Evolutionary conservation across 495 filamentous ascomycete species (phyloP), one percentile per base, ranked within the genome.

Genomic region (Daldinia bambusicola): DNA sequence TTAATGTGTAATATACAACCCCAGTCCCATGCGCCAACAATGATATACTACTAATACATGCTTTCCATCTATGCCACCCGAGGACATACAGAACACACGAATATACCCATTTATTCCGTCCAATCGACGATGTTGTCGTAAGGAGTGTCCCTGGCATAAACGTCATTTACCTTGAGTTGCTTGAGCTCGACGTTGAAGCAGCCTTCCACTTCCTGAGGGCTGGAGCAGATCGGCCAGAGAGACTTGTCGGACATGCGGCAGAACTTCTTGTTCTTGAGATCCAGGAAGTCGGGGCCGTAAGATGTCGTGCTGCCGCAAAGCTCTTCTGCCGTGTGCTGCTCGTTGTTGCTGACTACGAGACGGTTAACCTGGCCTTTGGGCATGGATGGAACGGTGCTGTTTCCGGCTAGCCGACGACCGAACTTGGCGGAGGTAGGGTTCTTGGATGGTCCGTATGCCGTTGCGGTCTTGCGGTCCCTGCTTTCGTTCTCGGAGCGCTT

Each of bases 171-270:
- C 7, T 70, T 34, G 20, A 75, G 41, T 37, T 67, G 40, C 32
- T 63, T 55, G 8, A 16, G 2, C 2, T 61, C 63, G 7, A 18
- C 67, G 58, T 63, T 63, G 56, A 75, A 75, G 66, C 73, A 75
- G 65, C 65, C 66, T 18, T 69, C 69, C 8, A 41, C 52, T 9
- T n/a, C 22, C 32, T 16, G 7, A 18, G 48, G 34, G 12, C 22
- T 22, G 63, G 55, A 45, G 60, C 68, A 75, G 0, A 69, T 41
- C 26, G 72, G 58, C 51, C 41, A 74, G 10, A 76, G 38, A 18
- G 66, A 70, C 71, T 77, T 78, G 52, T 78, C 74, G 8, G 67
- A 52, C 77, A 80, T 79, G 26, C 74, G 67, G 41, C 76, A 80
- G 67, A 79, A 79, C 0, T 69, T 63, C 10, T 68, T 60, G 43